Conservation (phyloP, 805 yeast genomes). For the Candida saitoana region DNA sequence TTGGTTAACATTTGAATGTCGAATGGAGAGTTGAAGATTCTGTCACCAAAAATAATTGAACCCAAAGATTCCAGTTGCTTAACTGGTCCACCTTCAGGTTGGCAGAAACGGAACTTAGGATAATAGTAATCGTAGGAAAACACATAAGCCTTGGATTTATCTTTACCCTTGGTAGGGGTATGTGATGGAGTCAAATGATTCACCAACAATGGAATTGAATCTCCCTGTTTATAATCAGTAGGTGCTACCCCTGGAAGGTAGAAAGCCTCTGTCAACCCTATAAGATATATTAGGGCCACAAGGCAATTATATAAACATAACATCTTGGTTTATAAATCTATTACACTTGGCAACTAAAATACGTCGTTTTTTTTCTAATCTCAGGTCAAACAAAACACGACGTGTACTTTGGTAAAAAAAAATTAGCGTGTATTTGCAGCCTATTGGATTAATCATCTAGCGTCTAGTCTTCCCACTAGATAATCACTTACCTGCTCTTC, state of each 20-base stretch:
- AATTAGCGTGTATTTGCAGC: background rate
- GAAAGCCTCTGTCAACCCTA: slow-evolving; percentile 47
- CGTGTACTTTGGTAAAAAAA: background rate
- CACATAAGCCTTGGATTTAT: slow-evolving; percentile 49
- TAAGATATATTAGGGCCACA: slow-evolving; percentile 15
- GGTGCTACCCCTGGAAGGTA: slow-evolving; percentile 97
- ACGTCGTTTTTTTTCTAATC: background rate
- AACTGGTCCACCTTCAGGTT: slow-evolving; percentile 59
- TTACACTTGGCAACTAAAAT: too few relatives aligned
- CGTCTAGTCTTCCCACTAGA: too few relatives aligned
- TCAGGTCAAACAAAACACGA: background rate
- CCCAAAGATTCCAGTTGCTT: slow-evolving; percentile 90
- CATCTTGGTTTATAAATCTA: background rate
- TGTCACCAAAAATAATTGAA: slow-evolving; percentile 89
- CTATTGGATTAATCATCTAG: too few relatives aligned
- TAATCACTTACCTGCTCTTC: too few relatives aligned
- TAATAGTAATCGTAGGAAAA: slow-evolving; percentile 83
- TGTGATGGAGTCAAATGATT: slow-evolving; percentile 86
- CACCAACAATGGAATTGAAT: slow-evolving; percentile 71
- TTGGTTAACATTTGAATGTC: slow-evolving; percentile 73
- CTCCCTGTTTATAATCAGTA: slow-evolving; percentile 73
- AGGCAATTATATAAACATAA: slow-evolving; percentile 13
- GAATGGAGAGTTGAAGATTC: slow-evolving; percentile 91
- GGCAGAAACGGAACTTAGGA: slow-evolving; percentile 78
- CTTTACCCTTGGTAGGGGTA: slow-evolving; percentile 19